Percentiles rank a stretch among this genome's conserved stretches.
These are phyloP conservation scores for Naganishia vishniacii DNA, from an alignment of 768 basidiomycete species.

Conservation along the genomic window DNA sequence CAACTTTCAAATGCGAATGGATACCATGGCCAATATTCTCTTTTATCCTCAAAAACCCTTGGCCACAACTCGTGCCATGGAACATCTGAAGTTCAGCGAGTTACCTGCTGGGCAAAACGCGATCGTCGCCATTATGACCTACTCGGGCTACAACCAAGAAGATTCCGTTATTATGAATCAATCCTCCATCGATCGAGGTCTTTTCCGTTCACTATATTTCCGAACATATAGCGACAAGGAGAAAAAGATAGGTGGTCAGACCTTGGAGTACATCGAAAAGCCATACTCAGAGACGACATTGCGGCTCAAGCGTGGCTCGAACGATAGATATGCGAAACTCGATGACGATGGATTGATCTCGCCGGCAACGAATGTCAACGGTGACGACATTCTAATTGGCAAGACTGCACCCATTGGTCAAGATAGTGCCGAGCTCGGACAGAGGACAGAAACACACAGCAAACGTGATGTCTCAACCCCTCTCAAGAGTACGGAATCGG, in stretches of 20 bases:
- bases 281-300: constrained; percentile 87
- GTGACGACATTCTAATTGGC: constrained; percentile 98
- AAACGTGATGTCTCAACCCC: constrained; percentile 95
- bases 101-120: constrained; percentile 99
- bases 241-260: constrained; percentile 88
- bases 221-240: constrained; percentile 97
- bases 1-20: constrained; percentile 97
- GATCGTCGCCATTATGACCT: constrained; percentile 94
- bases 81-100: constrained; percentile 97
- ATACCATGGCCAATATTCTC: constrained; percentile 98
- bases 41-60: constrained; percentile 99
- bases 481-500: constrained; percentile 94
- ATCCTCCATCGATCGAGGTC: constrained; percentile 91
- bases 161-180: constrained; percentile 99
- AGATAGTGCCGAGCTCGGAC: constrained; percentile 94
- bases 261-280: constrained; percentile 94
- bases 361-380: constrained; percentile 86
- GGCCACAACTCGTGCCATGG: constrained; percentile 97
- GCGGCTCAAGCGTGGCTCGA: constrained; percentile 91
- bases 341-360: constrained; percentile 95
- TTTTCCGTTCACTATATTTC: constrained; percentile 98
- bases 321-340: constrained; percentile 75
- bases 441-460: constrained; percentile 85
- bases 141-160: constrained; percentile 99
- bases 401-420: constrained; percentile 96